Base-by-base conservation (phyloP, 495 filamentous ascomycete species). In the Massariosphaeria phaeospora region DNA sequence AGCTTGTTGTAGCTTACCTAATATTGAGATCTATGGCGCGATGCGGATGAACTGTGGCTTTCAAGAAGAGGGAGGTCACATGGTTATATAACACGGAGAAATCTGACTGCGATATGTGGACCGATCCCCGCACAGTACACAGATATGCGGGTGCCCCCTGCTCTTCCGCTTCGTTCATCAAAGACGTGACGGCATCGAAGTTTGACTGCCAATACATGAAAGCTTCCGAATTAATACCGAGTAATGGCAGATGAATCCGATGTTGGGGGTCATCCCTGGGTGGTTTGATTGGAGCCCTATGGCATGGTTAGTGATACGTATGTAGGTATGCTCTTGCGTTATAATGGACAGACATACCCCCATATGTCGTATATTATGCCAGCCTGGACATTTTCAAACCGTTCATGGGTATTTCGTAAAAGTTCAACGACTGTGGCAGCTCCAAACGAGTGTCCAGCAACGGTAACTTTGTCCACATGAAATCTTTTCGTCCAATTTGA, bases 151-250 rank as follows among this genome's bases (percentile, higher is more conserved):
- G 71, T 4, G 72, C 67, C n/a, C 70, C 71, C 4, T 72, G 66
- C 8, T 68, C 67, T 41, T 64, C 72, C 2, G 77, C 75, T 66
- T 83, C 78, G 17, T 71, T 62, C 59, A 75, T 76, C 9, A 83
- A 62, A 11, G 65, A 57, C 57, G 72, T 66, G 20, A 83, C 68
- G 31, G 73, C 69, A 27, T 74, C 64, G 54, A 78, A 79, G 58
- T 81, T 83, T 13, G 73, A 70, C 25, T 71, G 70, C 80, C 80
- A 82, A 64, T 82, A 76, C 69, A 79, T 79, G 64, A 81, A 83
- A 3, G 78, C 81, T 66, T 84, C 78, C 12, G 73, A 77, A 53
- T 81, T 82, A 65, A 84, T 75, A 15, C 73, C 76, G 12, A 82
- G 66, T 11, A 84, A 61, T 15, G 79, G 80, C 24, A 70, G 68